Percentiles rank a stretch among this genome's conserved stretches.
Conservation (phyloP, 352 stramenopile genomes). For the Phytopythium sindhum region DNA sequence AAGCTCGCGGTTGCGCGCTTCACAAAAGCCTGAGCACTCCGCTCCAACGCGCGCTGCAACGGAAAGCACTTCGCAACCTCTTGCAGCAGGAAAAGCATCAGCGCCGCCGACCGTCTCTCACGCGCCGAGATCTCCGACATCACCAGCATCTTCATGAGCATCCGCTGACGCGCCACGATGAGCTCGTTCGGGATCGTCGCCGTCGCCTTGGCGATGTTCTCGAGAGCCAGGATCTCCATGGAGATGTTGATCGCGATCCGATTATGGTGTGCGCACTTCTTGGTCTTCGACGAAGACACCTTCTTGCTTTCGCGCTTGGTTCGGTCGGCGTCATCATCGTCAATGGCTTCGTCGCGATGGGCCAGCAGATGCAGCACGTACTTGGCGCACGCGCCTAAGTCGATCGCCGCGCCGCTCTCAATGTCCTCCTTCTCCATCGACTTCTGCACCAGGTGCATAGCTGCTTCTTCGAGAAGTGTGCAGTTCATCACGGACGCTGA, state of each 20-base stretch:
- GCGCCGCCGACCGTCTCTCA: slow-evolving; percentile 45
- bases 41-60: slow-evolving; percentile 33
- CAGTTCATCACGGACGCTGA: slow-evolving; percentile 51
- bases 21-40: slow-evolving; percentile 39
- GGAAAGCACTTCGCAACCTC: slow-evolving; percentile 45
- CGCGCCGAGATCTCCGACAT: slow-evolving; percentile 44
- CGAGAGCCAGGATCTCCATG: slow-evolving; percentile 65
- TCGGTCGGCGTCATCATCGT: slow-evolving; percentile 10
- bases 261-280: slow-evolving; percentile 68
- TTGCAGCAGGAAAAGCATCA: slow-evolving; percentile 50
- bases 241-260: slow-evolving; percentile 67
- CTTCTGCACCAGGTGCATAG: slow-evolving; percentile 60
- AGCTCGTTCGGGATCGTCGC: slow-evolving; percentile 21
- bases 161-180: slow-evolving; percentile 39
- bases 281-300: slow-evolving; percentile 13
- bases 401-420: slow-evolving; percentile 37
- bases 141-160: slow-evolving; percentile 51
- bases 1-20: slow-evolving; percentile 44
- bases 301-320: slow-evolving; percentile 18
- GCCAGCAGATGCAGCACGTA: slow-evolving; percentile 61
- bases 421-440: slow-evolving; percentile 48
- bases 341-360: slow-evolving; percentile 32
- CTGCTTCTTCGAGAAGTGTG: slow-evolving; percentile 59
- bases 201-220: slow-evolving; percentile 27
- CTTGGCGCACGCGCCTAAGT: slow-evolving; percentile 47